Base-by-base conservation (phyloP, 495 filamentous ascomycete genomes). In the Darksidea phi region DNA sequence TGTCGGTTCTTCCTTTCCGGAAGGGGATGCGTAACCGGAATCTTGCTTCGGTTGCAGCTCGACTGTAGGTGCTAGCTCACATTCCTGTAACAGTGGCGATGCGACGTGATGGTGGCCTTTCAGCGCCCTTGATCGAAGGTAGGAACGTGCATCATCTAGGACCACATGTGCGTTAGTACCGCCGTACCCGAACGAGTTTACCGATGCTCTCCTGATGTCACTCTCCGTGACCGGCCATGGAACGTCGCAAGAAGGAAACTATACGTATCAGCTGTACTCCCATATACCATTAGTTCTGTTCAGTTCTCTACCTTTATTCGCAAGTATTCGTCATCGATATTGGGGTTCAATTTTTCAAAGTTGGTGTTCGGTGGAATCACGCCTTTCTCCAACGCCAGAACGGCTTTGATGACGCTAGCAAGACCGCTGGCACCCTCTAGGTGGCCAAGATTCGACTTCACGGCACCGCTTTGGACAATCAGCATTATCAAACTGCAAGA, bases 131-230 rank as follows among this genome's bases (percentile, higher is more conserved):
- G 20, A 13, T 20, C 25, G 13, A 15, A 59, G 32, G 21, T 38
- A 50, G 23, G 28, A 49, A 12, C 25, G n/a, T 1, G 50, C 49
- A 36, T 74, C 68, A 47, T 78, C 77, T 0, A 78, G 0, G 48
- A 78, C 73, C 0, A 64, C 58, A 53, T 69, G 67, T 0, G 47
- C 63, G 34, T 69, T 67, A 8, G 63, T 45, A 23, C 67, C 63
- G 11, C 76, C 76, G 46, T 71, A 76, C 0, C 74, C 74, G 56
- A 76, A 76, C 0, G 67, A 71, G 25, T 69, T 73, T 7, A 74
- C 41, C 0, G 68, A 73, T 3, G 64, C 69, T 4, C 73, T 49
- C 25, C 71, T 64, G 11, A 69, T 7, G 8, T 15, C 36, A 15
- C 15, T 38, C 0, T 63, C 66, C 0, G 25, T 17, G 20, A 12